These are phyloP conservation scores for Phaffia rhodozyma DNA, from an alignment of 1,284 basidiomycete genomes.

Conservation along the genomic window DNA sequence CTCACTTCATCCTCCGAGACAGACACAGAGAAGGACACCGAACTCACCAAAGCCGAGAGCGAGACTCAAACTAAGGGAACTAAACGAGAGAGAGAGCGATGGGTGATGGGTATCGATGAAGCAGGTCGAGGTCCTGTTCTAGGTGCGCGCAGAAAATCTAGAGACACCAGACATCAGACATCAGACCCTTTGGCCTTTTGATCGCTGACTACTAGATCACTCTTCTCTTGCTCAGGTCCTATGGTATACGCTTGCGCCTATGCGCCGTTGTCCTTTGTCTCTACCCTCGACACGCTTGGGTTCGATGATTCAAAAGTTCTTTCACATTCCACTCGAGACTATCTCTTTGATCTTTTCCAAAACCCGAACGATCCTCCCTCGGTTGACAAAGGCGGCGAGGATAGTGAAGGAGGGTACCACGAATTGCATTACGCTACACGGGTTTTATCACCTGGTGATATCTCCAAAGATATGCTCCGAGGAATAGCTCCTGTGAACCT, in stretches of 20 bases:
- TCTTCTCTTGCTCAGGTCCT: constrained; percentile 40
- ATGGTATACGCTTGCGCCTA: constrained; percentile 93
- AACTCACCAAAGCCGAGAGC: constrained; percentile 4
- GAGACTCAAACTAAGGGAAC: constrained; percentile 8
- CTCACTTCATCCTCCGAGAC: not conserved
- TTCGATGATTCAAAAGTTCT: constrained; percentile 95
- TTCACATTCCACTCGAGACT: constrained; percentile 56
- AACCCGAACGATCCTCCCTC: constrained; percentile 39
- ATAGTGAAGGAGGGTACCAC: constrained; percentile 11
- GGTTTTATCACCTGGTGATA: constrained; percentile 57
- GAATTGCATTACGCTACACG: constrained; percentile 39
- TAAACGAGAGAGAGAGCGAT: constrained; percentile 32
- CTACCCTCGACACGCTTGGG: constrained; percentile 62
- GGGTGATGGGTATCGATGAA: constrained; percentile 87
- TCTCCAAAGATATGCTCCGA: constrained; percentile 82
- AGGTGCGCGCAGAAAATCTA: constrained; percentile 36
- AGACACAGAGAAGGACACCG: constrained; percentile 1
- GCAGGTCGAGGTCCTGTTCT: constrained; percentile 89
- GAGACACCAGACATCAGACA: too few relatives aligned
- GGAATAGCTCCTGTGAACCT: constrained; percentile 65
- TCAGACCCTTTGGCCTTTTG: not conserved
- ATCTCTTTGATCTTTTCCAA: constrained; percentile 52
- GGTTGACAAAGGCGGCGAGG: constrained; percentile 23
- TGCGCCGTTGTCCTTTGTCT: constrained; percentile 67
- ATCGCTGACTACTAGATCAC: not conserved